phyloP scores from a whole-genome alignment of 148 eudicot species.

The Persicaria tinctoria region DNA sequence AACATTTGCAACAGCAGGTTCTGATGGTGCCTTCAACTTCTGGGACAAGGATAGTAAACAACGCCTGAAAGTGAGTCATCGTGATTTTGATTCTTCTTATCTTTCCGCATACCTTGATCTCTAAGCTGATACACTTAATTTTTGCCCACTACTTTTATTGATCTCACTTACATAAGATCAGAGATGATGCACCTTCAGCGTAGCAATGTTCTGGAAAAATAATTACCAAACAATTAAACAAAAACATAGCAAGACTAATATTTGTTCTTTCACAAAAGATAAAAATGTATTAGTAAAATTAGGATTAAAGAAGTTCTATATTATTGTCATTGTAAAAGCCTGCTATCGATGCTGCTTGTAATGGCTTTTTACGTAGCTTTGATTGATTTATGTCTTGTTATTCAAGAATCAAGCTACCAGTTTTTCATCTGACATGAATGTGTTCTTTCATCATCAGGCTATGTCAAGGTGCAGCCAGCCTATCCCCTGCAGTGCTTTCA shows the following conservation, averaged over 20 bases:
- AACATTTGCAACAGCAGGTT: slow-evolving; percentile 95
- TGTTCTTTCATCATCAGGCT: slow-evolving; percentile 37
- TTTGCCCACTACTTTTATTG: background rate
- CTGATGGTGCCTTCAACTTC: slow-evolving; percentile 91
- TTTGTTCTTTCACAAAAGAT: background rate
- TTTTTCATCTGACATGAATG: slow-evolving; percentile 7
- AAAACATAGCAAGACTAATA: background rate
- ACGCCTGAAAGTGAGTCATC: slow-evolving; percentile 61
- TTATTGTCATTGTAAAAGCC: background rate
- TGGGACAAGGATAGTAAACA: slow-evolving; percentile 99
- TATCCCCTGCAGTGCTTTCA: slow-evolving; percentile 75
- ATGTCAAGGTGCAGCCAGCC: slow-evolving; percentile 86
- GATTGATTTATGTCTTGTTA: background rate
- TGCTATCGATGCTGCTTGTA: background rate
- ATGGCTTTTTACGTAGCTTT: background rate
- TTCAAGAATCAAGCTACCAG: background rate
- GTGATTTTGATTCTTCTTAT: background rate
- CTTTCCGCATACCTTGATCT: background rate
- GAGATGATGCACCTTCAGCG: background rate
- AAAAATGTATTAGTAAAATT: background rate
- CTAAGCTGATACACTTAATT: background rate
- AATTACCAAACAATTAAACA: background rate
- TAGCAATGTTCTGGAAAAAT: background rate
- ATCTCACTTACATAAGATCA: background rate
- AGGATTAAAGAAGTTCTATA: background rate